phyloP scores from a whole-genome alignment of 495 filamentous ascomycete genomes.

The Penicillium lividum region DNA sequence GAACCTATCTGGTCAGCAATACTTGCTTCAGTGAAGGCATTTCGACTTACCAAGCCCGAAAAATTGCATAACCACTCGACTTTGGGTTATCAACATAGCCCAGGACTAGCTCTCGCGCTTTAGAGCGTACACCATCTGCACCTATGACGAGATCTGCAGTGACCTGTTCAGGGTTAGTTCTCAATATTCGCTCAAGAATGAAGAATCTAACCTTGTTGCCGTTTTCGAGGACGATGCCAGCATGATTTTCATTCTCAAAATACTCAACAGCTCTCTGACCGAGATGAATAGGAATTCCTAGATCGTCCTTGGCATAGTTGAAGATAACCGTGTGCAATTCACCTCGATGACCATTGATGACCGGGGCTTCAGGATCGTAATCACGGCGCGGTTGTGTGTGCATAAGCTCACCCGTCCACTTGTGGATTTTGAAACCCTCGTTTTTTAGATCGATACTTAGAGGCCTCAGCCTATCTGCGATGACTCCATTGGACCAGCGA shows the following conservation, averaged over 20 bases:
- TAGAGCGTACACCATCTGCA: constrained; percentile 61
- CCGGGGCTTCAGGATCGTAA: constrained; percentile 50
- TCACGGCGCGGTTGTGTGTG: constrained; percentile 52
- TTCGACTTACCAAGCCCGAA: constrained; percentile 47
- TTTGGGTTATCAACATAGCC: constrained; percentile 62
- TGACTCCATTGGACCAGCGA: constrained; percentile 47
- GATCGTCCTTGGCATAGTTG: constrained; percentile 52
- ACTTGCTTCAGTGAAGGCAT: background rate
- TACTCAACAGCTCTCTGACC: constrained; percentile 54
- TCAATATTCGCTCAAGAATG: background rate
- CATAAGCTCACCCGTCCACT: constrained; percentile 62
- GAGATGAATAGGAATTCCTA: constrained; percentile 57
- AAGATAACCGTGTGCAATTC: constrained; percentile 61
- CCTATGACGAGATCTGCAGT: constrained; percentile 42
- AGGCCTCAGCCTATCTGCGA: constrained; percentile 47
- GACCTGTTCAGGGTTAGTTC: constrained; percentile 21
- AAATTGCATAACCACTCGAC: constrained; percentile 60
- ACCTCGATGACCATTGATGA: constrained; percentile 62
- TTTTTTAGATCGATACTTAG: constrained; percentile 52
- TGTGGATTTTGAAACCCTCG: constrained; percentile 55
- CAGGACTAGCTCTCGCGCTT: constrained; percentile 57
- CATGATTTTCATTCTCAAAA: constrained; percentile 53
- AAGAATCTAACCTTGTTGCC: constrained; percentile 41
- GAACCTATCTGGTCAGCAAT: constrained; percentile 47
- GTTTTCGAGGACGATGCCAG: constrained; percentile 54